A percentile compares a stretch with the other conserved stretches of the same genome.
Evolutionary conservation across 257 asterid species (phyloP).

Genomic region (Parsonsia alboflavescens): DNA sequence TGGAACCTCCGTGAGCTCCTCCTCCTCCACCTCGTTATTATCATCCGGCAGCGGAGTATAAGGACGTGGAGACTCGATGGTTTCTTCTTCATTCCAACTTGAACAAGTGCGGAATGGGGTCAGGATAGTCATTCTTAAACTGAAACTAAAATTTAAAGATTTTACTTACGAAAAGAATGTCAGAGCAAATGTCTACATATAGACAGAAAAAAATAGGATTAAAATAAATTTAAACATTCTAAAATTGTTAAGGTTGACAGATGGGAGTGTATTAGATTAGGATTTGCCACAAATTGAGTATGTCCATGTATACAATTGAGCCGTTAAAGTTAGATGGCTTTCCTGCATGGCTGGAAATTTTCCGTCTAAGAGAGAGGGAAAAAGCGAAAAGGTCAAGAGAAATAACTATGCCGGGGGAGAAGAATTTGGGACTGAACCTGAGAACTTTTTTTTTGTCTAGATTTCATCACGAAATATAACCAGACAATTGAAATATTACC

Average conservation of each 20-base stretch:
- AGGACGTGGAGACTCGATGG: background rate
- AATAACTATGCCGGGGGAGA: slow-evolving; percentile 1
- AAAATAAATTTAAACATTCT: no score
- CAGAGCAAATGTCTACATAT: background rate
- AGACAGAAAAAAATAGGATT: background rate
- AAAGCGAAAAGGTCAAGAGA: background rate
- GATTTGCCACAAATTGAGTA: background rate
- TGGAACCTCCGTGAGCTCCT: background rate
- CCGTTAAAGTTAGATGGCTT: background rate
- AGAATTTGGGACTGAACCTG: background rate
- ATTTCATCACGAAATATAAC: no score
- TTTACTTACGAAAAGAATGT: background rate
- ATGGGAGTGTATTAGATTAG: background rate
- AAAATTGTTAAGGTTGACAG: background rate
- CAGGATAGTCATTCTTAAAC: background rate
- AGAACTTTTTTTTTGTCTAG: no score
- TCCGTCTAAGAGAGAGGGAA: background rate
- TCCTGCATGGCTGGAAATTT: slow-evolving; percentile 6
- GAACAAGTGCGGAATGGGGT: background rate
- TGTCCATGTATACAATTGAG: background rate
- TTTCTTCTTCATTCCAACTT: background rate
- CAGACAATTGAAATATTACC: background rate
- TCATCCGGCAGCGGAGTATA: slow-evolving; percentile 2
- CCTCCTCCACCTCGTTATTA: background rate
- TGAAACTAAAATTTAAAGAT: background rate